Conservation (phyloP, 2,329 filamentous ascomycete genomes). For the Fusarium proliferatum region DNA sequence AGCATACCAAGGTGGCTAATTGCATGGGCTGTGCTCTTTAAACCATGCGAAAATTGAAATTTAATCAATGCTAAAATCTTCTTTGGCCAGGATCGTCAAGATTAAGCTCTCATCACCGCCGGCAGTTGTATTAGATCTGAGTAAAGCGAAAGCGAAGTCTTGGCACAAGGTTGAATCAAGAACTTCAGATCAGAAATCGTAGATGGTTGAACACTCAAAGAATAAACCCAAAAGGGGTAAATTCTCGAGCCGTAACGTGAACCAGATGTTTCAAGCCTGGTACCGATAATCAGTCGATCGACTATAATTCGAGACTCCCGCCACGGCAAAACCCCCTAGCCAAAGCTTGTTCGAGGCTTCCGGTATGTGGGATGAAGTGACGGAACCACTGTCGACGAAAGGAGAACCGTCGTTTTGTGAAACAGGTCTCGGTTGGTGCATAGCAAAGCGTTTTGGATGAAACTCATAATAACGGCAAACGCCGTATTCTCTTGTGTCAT, state of each 20-base stretch:
- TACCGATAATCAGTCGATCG: constrained; percentile 8
- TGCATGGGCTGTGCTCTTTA: constrained; percentile 2
- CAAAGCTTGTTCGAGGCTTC: constrained; percentile 27
- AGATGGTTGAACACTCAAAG: neutral
- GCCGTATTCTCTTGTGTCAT: constrained; percentile 14
- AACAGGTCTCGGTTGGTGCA: constrained; percentile 30
- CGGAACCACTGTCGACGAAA: neutral
- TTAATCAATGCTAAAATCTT: neutral
- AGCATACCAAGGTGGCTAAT: neutral
- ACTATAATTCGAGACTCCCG: constrained; percentile 23
- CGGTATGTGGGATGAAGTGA: constrained; percentile 17
- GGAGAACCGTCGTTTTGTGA: constrained; percentile 18
- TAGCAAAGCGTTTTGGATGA: constrained; percentile 8
- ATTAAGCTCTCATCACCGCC: neutral
- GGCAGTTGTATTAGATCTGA: neutral
- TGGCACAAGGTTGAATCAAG: constrained; percentile 1
- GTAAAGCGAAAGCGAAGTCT: neutral
- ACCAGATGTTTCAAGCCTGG: constrained; percentile 21
- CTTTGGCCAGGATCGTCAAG: neutral
- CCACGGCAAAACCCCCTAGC: constrained; percentile 7
- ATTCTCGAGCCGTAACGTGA: constrained; percentile 2
- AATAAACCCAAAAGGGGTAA: neutral
- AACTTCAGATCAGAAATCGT: neutral
- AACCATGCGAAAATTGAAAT: neutral
- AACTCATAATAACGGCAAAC: constrained; percentile 15